Conservation (phyloP, 148 eudicot species). For the Chenopodium suecicum region DNA sequence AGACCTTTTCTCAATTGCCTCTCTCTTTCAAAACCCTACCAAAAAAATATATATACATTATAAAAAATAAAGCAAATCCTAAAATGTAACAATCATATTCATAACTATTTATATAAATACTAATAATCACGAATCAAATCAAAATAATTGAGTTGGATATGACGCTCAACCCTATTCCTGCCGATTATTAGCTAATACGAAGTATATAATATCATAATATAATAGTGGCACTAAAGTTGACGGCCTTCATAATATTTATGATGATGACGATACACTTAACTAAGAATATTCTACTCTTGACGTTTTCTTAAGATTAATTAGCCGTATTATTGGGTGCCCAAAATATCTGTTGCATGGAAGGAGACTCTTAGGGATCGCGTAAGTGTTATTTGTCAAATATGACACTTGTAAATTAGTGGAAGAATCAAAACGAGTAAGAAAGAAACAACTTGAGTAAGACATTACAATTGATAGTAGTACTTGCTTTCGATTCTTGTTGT, state of each 20-base stretch:
- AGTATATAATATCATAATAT: no score
- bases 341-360: neutral
- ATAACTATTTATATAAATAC: neutral
- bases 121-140: neutral
- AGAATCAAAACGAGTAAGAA: no score
- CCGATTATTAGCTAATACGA: neutral
- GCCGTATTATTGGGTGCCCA: neutral
- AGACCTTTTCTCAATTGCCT: neutral
- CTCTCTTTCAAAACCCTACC: neutral
- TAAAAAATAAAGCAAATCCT: neutral
- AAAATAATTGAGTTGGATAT: neutral
- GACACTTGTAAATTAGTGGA: no score
- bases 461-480: no score
- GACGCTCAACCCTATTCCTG: constrained; percentile 8
- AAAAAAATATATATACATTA: neutral
- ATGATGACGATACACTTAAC: neutral
- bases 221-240: neutral
- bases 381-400: no score
- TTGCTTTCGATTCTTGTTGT: no score
- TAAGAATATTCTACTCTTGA: neutral
- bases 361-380: no score
- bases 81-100: neutral
- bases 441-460: no score
- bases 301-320: neutral
- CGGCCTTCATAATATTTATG: neutral